phyloP scores from a whole-genome alignment of 2,329 filamentous ascomycete species.

The Scedosporium apiospermum region DNA sequence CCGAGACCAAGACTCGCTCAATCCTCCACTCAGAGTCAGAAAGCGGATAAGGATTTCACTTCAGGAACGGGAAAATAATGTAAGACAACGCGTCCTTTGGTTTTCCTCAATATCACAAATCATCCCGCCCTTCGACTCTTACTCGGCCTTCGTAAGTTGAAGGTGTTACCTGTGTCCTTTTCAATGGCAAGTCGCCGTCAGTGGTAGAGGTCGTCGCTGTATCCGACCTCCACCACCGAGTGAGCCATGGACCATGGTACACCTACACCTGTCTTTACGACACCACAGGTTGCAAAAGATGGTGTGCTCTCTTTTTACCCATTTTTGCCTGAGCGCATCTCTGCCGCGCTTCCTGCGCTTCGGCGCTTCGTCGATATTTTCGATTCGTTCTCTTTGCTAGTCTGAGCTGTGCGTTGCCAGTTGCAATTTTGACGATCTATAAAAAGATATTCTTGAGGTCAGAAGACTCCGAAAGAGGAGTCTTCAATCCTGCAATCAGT shows the following conservation, averaged over 20 bases:
- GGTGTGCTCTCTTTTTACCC: neutral
- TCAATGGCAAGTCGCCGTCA: too few species aligned
- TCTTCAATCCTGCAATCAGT: too few species aligned
- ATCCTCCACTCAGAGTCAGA: neutral
- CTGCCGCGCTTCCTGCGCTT: neutral
- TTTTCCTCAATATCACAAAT: too few species aligned
- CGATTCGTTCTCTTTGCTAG: neutral
- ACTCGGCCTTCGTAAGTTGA: too few species aligned
- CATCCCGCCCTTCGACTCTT: too few species aligned
- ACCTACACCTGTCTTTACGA: neutral
- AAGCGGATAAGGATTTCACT: neutral
- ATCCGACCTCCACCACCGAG: neutral
- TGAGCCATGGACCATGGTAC: neutral
- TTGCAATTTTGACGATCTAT: neutral
- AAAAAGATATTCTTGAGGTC: neutral
- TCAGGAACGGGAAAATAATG: too few species aligned
- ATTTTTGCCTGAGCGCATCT: neutral
- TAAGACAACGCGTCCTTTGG: too few species aligned
- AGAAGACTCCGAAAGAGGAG: neutral
- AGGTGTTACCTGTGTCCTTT: too few species aligned
- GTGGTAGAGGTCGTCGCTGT: too few species aligned
- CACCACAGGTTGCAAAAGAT: neutral
- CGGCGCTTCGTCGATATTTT: neutral
- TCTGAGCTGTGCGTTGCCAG: neutral
- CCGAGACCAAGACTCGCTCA: neutral